Percentiles rank a stretch among this genome's conserved stretches.
Conservation (phyloP, 495 filamentous ascomycete species). For the Halenospora varia region DNA sequence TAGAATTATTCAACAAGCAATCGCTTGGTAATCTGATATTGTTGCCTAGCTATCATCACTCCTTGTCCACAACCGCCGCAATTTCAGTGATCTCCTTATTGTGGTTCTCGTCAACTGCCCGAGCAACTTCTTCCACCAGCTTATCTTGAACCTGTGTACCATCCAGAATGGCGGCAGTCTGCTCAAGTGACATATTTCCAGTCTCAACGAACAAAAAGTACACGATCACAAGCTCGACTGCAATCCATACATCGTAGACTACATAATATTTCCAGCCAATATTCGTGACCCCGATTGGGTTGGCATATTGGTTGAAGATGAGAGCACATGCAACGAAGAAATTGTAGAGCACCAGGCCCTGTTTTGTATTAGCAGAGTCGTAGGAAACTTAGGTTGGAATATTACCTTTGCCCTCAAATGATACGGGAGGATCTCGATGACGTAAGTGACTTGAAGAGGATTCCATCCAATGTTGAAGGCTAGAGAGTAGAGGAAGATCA, state of each 20-base stretch:
- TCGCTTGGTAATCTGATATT: no score
- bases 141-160: conserved; percentile 18
- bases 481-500: conserved; percentile 51
- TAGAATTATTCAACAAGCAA: no score
- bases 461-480: conserved; percentile 60
- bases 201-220: conserved; percentile 33
- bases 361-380: background rate
- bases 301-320: conserved; percentile 53
- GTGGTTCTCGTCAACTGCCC: background rate
- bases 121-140: conserved; percentile 5
- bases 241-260: conserved; percentile 30
- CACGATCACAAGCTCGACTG: conserved; percentile 29
- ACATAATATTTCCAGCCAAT: conserved; percentile 33
- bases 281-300: conserved; percentile 54
- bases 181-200: conserved; percentile 27
- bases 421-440: conserved; percentile 70
- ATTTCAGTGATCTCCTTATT: background rate
- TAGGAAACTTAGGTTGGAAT: conserved; percentile 25
- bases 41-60: no score
- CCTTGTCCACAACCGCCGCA: no score
- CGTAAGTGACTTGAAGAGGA: conserved; percentile 61
- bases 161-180: conserved; percentile 30
- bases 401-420: conserved; percentile 59
- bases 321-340: conserved; percentile 46
- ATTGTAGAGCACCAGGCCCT: conserved; percentile 50